Conservation (phyloP, 2,329 filamentous ascomycete genomes). For the Fusarium continuum region DNA sequence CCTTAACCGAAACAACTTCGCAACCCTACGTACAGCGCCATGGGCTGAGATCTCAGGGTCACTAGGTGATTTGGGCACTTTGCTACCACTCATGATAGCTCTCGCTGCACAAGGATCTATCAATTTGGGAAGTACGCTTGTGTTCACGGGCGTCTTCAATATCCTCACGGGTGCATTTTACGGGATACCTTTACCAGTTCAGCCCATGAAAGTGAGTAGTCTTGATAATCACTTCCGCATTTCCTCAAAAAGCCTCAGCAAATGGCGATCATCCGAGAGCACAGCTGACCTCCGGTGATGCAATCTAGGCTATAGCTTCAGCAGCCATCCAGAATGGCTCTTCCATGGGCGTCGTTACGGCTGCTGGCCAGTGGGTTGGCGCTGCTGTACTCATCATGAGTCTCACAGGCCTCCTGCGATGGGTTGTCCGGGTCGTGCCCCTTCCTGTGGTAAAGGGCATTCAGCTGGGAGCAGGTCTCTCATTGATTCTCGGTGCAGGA, state of each 20-base stretch:
- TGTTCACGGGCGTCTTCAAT: constrained; percentile 90
- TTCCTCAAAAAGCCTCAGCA: background rate
- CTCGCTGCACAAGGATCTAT: constrained; percentile 82
- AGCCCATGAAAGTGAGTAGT: constrained; percentile 75
- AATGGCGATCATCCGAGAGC: background rate
- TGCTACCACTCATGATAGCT: constrained; percentile 88
- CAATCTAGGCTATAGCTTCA: constrained; percentile 78
- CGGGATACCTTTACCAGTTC: constrained; percentile 88
- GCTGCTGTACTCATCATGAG: constrained; percentile 79
- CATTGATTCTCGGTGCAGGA: constrained; percentile 81
- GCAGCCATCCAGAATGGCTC: constrained; percentile 77
- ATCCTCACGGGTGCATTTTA: constrained; percentile 83
- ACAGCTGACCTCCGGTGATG: background rate
- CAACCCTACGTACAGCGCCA: constrained; percentile 57
- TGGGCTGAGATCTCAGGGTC: constrained; percentile 85
- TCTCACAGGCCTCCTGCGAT: constrained; percentile 78
- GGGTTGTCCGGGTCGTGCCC: constrained; percentile 78
- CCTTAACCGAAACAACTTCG: constrained; percentile 58
- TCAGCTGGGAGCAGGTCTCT: constrained; percentile 89
- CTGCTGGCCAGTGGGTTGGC: constrained; percentile 80
- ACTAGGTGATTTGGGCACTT: constrained; percentile 86
- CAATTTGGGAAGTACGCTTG: constrained; percentile 81
- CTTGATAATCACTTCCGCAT: background rate
- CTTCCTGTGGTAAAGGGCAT: constrained; percentile 93
- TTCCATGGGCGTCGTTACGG: constrained; percentile 70